phyloP scores from a whole-genome alignment of 768 basidiomycete genomes.

The Podaxis sp. region DNA sequence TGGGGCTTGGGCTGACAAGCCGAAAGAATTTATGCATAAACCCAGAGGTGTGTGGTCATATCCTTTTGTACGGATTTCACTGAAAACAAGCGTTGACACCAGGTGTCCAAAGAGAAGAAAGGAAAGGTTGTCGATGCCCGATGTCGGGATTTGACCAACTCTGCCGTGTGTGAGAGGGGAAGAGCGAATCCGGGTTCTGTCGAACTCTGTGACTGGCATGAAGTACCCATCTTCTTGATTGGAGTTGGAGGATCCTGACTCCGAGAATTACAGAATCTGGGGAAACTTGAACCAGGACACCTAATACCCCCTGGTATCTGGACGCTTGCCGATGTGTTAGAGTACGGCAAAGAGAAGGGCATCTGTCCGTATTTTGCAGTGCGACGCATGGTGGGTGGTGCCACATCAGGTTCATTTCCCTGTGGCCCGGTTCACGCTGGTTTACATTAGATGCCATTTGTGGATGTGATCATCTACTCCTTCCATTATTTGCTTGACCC shows the following conservation, averaged over 20 bases:
- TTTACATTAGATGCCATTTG: conserved; percentile 80
- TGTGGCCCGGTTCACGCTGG: conserved; percentile 12
- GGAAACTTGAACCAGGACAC: conserved; percentile 76
- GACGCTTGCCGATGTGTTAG: conserved; percentile 91
- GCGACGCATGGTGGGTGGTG: conserved; percentile 77
- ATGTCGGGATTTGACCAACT: conserved; percentile 92
- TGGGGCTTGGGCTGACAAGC: conserved; percentile 91
- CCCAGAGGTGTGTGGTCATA: conserved; percentile 66
- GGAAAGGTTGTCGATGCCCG: conserved; percentile 96
- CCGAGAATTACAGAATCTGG: conserved; percentile 62
- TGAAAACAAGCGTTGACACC: conserved; percentile 5
- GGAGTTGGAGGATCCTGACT: conserved; percentile 14
- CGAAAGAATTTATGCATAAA: conserved; percentile 96
- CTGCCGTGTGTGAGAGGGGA: conserved; percentile 80
- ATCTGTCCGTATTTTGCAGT: conserved; percentile 97
- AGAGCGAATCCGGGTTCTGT: conserved; percentile 86
- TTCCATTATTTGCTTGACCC: conserved; percentile 99
- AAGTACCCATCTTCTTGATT: conserved; percentile 50
- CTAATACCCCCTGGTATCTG: conserved; percentile 86
- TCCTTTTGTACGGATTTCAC: background rate
- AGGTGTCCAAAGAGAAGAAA: conserved; percentile 98
- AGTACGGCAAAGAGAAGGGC: conserved; percentile 81
- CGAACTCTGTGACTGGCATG: conserved; percentile 93
- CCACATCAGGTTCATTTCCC: background rate
- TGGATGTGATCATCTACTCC: conserved; percentile 96